Base-by-base conservation (phyloP, 352 stramenopile genomes). In the Chrysophaeum taylorii region DNA sequence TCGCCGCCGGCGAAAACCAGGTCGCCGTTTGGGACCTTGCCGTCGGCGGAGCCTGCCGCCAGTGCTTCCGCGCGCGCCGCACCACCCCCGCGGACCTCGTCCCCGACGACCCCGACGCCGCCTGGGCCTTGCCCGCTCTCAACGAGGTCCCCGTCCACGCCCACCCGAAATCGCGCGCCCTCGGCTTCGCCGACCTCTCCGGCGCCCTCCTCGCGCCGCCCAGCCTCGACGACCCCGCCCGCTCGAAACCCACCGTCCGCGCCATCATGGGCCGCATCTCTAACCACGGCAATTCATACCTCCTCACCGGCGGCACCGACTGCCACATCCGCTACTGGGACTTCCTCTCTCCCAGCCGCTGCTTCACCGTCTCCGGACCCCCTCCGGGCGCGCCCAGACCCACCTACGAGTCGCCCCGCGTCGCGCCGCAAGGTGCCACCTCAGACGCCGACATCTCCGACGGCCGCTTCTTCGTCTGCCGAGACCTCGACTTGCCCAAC, bases 251-350 rank as follows among this genome's bases (percentile, higher is more conserved):
- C n/a, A 64, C 39, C 42, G 72, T 68, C 21, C 39, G 70, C 69
- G 69, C 48, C 70, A 86, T 53, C 83, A 83, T 83, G 76, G 78
- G 62, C 78, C 85, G 75, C 35, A 70, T 77, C 33, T 75, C 69
- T 7, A 33, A 69, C 33, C 57, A 45, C 64, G 67, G 45, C 31
- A 39, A 64, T 23, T 61, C 29, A 37, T 89, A 86, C 41, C 76
- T 98, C 38, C 91, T 98, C 63, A 98, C 92, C 0, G 92, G 90
- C 53, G 93, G 92, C 5, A 92, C 92, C 72, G 92, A 97, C 76
- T 83, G 89, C 33, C 84, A 92, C 76, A 94, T 99, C 72, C 85
- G 93, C 33, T 97, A 96, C 80, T 99, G 94, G 94, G 91, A 98
- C 77, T 94, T 98, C 68, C 87, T 82, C 38, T 89, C 90, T 29